Conservation (phyloP, 371 early-diverging fungal genomes). For the Mucor saturninus region DNA sequence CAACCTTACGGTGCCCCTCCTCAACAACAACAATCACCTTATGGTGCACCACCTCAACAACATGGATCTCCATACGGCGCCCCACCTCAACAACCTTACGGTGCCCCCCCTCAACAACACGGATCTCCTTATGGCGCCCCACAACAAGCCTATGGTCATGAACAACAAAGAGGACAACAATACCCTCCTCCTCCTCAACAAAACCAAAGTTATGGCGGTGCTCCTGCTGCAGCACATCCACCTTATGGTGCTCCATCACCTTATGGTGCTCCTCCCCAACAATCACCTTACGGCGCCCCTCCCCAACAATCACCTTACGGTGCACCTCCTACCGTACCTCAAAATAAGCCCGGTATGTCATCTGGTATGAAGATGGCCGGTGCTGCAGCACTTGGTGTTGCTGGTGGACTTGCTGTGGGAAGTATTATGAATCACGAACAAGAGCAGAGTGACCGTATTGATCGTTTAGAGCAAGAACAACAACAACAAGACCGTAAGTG, state of each 20-base stretch:
- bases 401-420: constrained; percentile 42
- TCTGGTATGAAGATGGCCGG: constrained; percentile 48
- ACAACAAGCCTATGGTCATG: constrained; percentile 7
- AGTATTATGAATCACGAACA: constrained; percentile 45
- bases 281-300: constrained; percentile 10
- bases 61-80: constrained; percentile 10
- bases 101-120: constrained; percentile 7
- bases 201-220: constrained; percentile 14
- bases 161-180: constrained; percentile 1
- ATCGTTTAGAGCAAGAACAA: constrained; percentile 36
- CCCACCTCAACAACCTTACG: constrained; percentile 11
- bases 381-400: constrained; percentile 43
- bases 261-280: constrained; percentile 12
- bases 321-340: constrained; percentile 12
- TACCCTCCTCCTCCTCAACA: constrained; percentile 12
- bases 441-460: constrained; percentile 39
- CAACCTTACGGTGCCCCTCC: constrained; percentile 17
- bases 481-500: constrained; percentile 25
- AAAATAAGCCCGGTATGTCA: constrained; percentile 42
- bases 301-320: constrained; percentile 13
- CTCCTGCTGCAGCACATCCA: background rate
- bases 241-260: background rate
- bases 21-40: constrained; percentile 22
- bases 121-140: constrained; percentile 5
- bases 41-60: constrained; percentile 16